Evolutionary conservation across 192 early-diverging fungal genomes (phyloP).

Genomic region (Umbelopsis isabellina): DNA sequence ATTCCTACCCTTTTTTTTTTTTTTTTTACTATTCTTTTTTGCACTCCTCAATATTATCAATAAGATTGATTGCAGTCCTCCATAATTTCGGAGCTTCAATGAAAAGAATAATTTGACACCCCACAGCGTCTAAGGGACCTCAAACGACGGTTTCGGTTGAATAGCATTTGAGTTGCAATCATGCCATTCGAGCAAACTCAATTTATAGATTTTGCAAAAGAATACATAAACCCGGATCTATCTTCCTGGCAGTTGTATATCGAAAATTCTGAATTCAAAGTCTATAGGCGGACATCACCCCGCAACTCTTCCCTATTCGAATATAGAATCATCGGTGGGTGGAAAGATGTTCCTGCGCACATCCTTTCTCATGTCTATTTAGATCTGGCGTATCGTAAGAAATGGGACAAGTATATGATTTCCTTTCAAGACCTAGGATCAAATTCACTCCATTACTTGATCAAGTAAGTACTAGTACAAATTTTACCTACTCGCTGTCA

Average conservation of each 20-base stretch:
- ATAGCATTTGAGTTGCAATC: background rate
- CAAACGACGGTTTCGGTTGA: too few relatives aligned
- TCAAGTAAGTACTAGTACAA: constrained; percentile 29
- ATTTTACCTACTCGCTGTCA: background rate
- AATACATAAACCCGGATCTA: constrained; percentile 29
- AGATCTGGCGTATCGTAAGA: constrained; percentile 54
- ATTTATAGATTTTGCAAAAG: constrained; percentile 25
- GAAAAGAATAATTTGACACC: background rate
- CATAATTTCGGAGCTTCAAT: background rate
- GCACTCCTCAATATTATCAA: background rate
- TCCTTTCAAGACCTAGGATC: constrained; percentile 41
- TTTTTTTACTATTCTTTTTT: constrained; percentile 6
- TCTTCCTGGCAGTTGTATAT: constrained; percentile 45
- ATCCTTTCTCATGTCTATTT: constrained; percentile 53
- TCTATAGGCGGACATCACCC: constrained; percentile 41
- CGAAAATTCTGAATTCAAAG: constrained; percentile 43
- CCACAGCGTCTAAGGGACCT: background rate
- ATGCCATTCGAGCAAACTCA: constrained; percentile 2
- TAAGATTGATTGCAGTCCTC: background rate
- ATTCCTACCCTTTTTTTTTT: background rate
- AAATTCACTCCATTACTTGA: constrained; percentile 45
- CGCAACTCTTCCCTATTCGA: constrained; percentile 49
- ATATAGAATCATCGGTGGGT: constrained; percentile 52
- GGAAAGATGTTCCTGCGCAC: constrained; percentile 41
- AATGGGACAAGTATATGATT: constrained; percentile 60